Evolutionary conservation across 345 rosid genomes (phyloP).

Genomic region (Syzygium jambos): DNA sequence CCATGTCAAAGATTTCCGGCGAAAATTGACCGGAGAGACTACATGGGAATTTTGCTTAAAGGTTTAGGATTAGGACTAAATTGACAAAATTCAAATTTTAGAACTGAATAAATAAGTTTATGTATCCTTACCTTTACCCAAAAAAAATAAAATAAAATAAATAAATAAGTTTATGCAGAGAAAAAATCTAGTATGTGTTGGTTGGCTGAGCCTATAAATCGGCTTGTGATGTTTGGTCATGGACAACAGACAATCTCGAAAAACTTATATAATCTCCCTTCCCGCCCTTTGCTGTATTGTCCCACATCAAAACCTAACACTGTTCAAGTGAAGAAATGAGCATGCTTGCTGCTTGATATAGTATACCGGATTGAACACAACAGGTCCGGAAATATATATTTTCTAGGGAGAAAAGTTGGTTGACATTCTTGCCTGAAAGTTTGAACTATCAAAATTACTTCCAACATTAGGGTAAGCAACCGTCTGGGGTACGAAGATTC

Average conservation of each 20-base stretch:
- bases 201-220: not conserved
- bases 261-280: too few relatives aligned
- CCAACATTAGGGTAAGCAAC: not conserved
- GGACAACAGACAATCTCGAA: not conserved
- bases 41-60: not conserved
- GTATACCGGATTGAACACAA: not conserved
- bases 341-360: not conserved
- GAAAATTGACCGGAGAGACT: not conserved
- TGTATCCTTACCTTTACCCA: too few relatives aligned
- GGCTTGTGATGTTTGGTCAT: not conserved
- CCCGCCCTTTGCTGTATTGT: not conserved
- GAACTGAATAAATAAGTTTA: not conserved
- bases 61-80: not conserved
- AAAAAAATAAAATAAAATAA: not conserved
- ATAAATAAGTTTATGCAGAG: not conserved
- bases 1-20: fast-evolving
- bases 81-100: not conserved
- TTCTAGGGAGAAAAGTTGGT: not conserved
- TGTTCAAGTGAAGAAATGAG: not conserved
- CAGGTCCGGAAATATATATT: not conserved
- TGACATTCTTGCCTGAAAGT: not conserved
- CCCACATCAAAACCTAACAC: not conserved
- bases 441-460: not conserved
- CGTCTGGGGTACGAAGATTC: not conserved
- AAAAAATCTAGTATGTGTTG: not conserved